Conservation (phyloP, 768 basidiomycete species). For the Leccinum variicolor region DNA sequence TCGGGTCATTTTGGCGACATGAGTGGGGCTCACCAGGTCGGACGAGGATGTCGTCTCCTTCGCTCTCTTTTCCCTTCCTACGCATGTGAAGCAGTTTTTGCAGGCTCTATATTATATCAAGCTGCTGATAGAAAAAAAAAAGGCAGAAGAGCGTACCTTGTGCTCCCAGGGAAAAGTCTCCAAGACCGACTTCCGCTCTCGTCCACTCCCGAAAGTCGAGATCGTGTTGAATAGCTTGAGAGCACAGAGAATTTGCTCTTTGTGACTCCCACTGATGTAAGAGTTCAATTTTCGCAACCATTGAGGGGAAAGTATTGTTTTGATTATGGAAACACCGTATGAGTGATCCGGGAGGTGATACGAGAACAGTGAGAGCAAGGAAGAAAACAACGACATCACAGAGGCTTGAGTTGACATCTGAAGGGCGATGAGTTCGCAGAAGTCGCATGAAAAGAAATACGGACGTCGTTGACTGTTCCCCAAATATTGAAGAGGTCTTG, state of each 20-base stretch:
- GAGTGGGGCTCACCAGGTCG: constrained; percentile 50
- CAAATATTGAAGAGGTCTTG: constrained; percentile 62
- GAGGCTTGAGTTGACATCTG: constrained; percentile 43
- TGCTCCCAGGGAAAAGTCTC: constrained; percentile 78
- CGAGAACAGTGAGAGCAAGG: constrained; percentile 60
- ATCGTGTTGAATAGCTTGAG: constrained; percentile 63
- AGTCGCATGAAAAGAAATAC: constrained; percentile 14
- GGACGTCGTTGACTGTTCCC: constrained; percentile 51
- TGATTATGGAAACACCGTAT: constrained; percentile 60
- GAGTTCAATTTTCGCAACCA: constrained; percentile 58
- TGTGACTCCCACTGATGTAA: constrained; percentile 58
- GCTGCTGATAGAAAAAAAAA: background rate
- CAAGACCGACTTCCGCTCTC: constrained; percentile 57
- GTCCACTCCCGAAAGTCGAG: constrained; percentile 61
- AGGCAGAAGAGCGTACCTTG: constrained; percentile 46
- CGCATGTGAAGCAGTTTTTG: constrained; percentile 70
- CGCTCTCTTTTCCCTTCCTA: constrained; percentile 48
- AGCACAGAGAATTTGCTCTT: constrained; percentile 62
- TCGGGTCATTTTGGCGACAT: background rate
- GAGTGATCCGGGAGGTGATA: constrained; percentile 67
- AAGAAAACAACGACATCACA: constrained; percentile 52
- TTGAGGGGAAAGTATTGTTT: constrained; percentile 51
- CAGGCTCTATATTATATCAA: constrained; percentile 43
- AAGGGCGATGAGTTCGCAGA: background rate
- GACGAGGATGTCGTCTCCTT: constrained; percentile 37